These are phyloP conservation scores for Suillus lakei DNA, from an alignment of 768 basidiomycete species.

Conservation along the genomic window DNA sequence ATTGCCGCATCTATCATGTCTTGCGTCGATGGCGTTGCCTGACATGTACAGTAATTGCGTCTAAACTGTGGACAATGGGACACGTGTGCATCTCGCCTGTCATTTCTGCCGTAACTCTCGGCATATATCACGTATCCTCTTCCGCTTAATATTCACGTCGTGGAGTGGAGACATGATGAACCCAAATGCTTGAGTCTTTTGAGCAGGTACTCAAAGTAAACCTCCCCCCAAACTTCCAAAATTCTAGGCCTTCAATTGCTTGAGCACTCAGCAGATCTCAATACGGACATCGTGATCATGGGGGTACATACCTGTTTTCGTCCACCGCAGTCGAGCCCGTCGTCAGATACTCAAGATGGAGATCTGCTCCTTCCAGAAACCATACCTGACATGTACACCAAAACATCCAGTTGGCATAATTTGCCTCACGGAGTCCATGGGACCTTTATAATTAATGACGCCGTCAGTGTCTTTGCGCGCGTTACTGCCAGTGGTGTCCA, in stretches of 20 bases:
- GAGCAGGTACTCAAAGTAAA: too few relatives aligned
- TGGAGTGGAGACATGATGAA: too few relatives aligned
- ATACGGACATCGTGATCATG: background rate
- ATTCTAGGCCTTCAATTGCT: background rate
- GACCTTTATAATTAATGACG: too few relatives aligned
- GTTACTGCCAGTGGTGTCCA: background rate
- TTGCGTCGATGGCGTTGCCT: slow-evolving; percentile 40
- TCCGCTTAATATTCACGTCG: too few relatives aligned
- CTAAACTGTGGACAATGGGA: too few relatives aligned
- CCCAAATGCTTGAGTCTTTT: too few relatives aligned
- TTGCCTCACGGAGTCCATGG: too few relatives aligned
- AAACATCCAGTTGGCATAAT: slow-evolving; percentile 22
- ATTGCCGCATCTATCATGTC: too few relatives aligned
- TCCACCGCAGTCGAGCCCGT: slow-evolving; percentile 3
- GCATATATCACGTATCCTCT: slow-evolving; percentile 2
- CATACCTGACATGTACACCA: slow-evolving; percentile 14
- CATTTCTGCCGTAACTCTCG: background rate
- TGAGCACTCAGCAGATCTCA: background rate
- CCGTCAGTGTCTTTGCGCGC: background rate
- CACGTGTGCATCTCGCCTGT: too few relatives aligned
- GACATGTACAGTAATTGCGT: too few relatives aligned
- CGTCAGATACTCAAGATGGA: background rate
- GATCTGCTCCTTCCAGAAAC: slow-evolving; percentile 24
- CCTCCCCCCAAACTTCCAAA: background rate
- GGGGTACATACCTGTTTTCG: background rate